These are phyloP conservation scores for Lipomyces starkeyi DNA, from an alignment of 805 yeast genomes.

Conservation along the genomic window DNA sequence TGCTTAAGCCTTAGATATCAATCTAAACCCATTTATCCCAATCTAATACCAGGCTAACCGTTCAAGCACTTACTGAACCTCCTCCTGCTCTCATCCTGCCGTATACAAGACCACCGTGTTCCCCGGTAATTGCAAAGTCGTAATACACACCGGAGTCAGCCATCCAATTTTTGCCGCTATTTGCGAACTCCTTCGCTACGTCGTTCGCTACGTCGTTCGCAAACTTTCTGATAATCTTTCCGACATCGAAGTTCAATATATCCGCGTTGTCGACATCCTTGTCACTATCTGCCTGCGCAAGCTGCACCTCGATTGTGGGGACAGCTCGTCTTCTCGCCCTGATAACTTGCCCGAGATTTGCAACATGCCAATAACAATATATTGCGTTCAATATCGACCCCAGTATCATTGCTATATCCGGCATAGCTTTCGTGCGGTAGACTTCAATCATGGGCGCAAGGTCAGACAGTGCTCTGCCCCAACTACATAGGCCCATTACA, in stretches of 20 bases:
- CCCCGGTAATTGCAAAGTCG: constrained; percentile 3
- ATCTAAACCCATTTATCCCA: no score
- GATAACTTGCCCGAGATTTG: not conserved
- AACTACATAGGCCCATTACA: not conserved
- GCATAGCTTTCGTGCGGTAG: not conserved
- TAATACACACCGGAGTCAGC: not conserved
- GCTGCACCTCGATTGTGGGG: constrained; percentile 1
- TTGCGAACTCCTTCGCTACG: not conserved
- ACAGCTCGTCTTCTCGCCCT: not conserved
- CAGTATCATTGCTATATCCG: not conserved
- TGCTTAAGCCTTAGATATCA: no score
- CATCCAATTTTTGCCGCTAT: not conserved
- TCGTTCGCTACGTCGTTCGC: constrained; percentile 5
- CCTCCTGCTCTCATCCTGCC: not conserved
- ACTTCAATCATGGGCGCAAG: not conserved
- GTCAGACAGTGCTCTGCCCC: not conserved
- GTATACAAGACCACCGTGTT: not conserved
- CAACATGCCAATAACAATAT: not conserved
- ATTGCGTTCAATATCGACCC: not conserved
- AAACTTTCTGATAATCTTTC: constrained; percentile 4
- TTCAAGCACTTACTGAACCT: not conserved
- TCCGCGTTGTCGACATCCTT: not conserved
- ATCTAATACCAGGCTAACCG: not conserved
- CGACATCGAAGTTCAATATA: not conserved
- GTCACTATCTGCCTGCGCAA: not conserved